Evolutionary conservation across 176 grass and related monocot species (phyloP), one percentile per base, ranked within the genome.

Genomic region (Olyra latifolia): DNA sequence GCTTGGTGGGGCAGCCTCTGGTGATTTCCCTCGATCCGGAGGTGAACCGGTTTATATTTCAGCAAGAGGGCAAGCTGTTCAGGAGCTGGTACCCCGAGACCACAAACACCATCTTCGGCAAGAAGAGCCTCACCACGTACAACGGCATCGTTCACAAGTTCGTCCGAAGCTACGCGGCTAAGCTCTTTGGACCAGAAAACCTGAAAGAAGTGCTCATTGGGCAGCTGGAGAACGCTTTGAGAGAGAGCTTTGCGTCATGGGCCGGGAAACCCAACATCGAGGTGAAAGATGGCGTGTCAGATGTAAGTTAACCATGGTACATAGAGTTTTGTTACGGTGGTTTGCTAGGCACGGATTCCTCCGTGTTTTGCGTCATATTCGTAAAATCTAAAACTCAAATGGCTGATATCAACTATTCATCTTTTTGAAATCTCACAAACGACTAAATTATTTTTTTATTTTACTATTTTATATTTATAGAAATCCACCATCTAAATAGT

Each of bases 21-120:
- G 71, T 74, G 5, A 14, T 74, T 9, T 74, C 71, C 30, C 20
- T 56, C 0, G 71, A 74, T 6, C 29, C 27, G 0, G 30, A 56
- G 4, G 28, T 74, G 49, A 74, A 74, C 71, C 29, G 50, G 0
- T 55, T 74, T 10, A 6, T 74, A 0, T 41, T 57, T 19, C 71
- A 74, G 50, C 47, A 74, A 5, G 71, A 74, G 52, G 50, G 71
- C 10, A 35, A 74, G 30, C 30, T 65, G 30, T 54, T 17, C 62
- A 20, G 20, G 12, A 8, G 19, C 4, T 25, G 63, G 47, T 68
- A 80, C 48, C 77, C 48, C 0, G 48, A 66, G 8, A 24, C 77
- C 0, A 0, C 49, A 0, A 68, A 67, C 32, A 28, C 0, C 4
- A 80, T 69, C 12, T 43, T 80, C 2, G 77, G 77, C n/a, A 53